Conservation (phyloP, 495 filamentous ascomycete genomes). For the Chlorociboria aeruginascens region DNA sequence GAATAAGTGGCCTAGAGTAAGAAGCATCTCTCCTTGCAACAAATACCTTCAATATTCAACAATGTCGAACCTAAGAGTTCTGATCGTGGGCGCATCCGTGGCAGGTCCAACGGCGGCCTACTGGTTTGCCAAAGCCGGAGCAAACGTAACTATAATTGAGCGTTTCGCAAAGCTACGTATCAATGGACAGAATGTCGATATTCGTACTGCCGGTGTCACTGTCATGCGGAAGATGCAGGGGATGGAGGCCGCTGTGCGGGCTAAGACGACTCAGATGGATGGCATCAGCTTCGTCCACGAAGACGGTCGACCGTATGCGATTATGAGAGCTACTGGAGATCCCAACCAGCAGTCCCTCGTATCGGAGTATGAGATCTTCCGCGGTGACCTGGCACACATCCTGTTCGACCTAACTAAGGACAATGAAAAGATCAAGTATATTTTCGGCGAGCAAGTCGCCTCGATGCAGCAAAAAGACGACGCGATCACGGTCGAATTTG, state of each 20-base stretch:
- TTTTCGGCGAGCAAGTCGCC: slow-evolving; percentile 29
- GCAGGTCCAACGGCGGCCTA: slow-evolving; percentile 36
- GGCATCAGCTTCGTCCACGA: slow-evolving; percentile 31
- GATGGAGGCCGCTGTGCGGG: slow-evolving; percentile 33
- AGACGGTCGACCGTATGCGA: slow-evolving; percentile 26
- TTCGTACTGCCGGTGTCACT: slow-evolving; percentile 35
- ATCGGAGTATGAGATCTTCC: slow-evolving; percentile 45
- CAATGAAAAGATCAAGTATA: slow-evolving; percentile 24
- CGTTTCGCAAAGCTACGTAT: slow-evolving; percentile 32
- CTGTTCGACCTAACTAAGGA: slow-evolving; percentile 32
- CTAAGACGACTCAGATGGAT: slow-evolving; percentile 27
- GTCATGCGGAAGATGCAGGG: slow-evolving; percentile 40
- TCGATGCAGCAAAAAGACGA: slow-evolving; percentile 15
- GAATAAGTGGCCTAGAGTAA: too few relatives aligned
- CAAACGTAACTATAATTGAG: slow-evolving; percentile 40
- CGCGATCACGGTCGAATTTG: slow-evolving; percentile 27
- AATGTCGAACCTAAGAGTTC: slow-evolving; percentile 25
- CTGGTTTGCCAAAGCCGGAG: slow-evolving; percentile 38
- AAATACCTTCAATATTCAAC: background rate
- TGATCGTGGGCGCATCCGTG: slow-evolving; percentile 30
- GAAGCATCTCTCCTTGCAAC: too few relatives aligned
- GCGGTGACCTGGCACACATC: slow-evolving; percentile 37
- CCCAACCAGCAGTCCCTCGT: slow-evolving; percentile 30
- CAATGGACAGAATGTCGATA: slow-evolving; percentile 40
- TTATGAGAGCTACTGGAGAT: slow-evolving; percentile 18